A percentile compares a stretch with the other conserved stretches of the same genome.
Evolutionary conservation across 805 yeast species (phyloP).

Genomic region (Yarrowia sp.): DNA sequence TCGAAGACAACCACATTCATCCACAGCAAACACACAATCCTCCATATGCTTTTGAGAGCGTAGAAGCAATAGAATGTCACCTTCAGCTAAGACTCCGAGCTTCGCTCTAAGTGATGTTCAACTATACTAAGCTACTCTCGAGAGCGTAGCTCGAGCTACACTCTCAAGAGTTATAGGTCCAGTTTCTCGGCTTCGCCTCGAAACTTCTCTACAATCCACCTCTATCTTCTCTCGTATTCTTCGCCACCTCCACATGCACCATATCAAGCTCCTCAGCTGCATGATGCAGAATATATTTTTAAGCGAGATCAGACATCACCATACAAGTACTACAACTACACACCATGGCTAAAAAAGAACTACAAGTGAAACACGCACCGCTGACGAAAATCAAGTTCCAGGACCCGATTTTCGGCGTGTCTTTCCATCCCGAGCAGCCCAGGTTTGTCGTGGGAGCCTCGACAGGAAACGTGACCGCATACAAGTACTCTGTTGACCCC

Average conservation of each 20-base stretch:
- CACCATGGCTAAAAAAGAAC: constrained; percentile 26
- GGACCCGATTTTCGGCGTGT: constrained; percentile 66
- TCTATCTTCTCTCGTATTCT: too few species aligned
- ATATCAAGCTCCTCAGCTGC: neutral
- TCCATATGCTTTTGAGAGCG: too few species aligned
- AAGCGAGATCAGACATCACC: neutral
- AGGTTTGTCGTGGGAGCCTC: constrained; percentile 76
- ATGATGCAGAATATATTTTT: neutral
- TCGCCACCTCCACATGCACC: neutral
- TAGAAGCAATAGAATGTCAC: too few species aligned
- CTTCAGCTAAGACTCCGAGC: too few species aligned
- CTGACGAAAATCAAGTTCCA: constrained; percentile 44
- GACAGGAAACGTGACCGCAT: constrained; percentile 74
- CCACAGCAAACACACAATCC: too few species aligned
- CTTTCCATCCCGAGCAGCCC: constrained; percentile 78
- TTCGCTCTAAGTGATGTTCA: too few species aligned
- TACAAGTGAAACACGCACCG: constrained; percentile 1
- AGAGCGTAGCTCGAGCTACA: too few species aligned
- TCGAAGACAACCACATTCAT: too few species aligned
- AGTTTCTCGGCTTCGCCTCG: too few species aligned
- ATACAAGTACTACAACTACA: neutral
- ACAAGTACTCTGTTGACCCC: constrained; percentile 60
- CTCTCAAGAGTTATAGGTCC: too few species aligned
- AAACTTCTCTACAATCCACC: too few species aligned
- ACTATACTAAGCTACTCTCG: too few species aligned